phyloP scores from a whole-genome alignment of 192 early-diverging fungal genomes.

The Podila verticillata region DNA sequence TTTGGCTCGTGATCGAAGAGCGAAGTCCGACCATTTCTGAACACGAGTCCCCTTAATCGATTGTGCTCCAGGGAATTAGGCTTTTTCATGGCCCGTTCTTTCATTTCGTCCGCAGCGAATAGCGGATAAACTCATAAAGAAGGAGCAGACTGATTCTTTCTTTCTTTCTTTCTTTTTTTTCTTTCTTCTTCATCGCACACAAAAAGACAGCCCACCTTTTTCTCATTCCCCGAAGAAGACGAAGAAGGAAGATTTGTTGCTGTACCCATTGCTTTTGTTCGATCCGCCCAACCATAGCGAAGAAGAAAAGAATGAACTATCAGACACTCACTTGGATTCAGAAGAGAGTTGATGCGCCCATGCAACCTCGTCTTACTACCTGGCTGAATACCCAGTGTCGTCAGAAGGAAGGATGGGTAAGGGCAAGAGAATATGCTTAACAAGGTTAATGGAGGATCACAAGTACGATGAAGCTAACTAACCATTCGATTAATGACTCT shows the following conservation, averaged over 20 bases:
- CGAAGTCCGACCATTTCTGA: too few species aligned
- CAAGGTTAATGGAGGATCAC: too few species aligned
- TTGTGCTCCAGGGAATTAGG: too few species aligned
- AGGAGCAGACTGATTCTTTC: background rate
- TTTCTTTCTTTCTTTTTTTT: background rate
- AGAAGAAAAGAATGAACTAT: background rate
- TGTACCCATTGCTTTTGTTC: background rate
- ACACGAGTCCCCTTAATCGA: too few species aligned
- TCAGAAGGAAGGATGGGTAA: constrained; percentile 36
- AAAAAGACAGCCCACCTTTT: background rate
- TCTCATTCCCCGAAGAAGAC: background rate
- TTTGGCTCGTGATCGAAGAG: too few species aligned
- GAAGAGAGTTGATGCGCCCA: background rate
- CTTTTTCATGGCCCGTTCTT: too few species aligned
- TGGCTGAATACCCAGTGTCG: constrained; percentile 3
- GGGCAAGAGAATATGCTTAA: background rate
- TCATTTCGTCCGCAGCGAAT: too few species aligned
- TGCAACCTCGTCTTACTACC: background rate
- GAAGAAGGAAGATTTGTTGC: background rate
- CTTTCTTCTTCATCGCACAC: background rate
- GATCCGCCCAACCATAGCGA: background rate
- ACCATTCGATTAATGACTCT: background rate
- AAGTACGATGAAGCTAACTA: background rate
- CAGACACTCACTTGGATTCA: too few species aligned
- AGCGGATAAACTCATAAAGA: too few species aligned